Evolutionary conservation across 371 early-diverging fungal genomes (phyloP).

Genomic region (Syncephalastrum sp.): DNA sequence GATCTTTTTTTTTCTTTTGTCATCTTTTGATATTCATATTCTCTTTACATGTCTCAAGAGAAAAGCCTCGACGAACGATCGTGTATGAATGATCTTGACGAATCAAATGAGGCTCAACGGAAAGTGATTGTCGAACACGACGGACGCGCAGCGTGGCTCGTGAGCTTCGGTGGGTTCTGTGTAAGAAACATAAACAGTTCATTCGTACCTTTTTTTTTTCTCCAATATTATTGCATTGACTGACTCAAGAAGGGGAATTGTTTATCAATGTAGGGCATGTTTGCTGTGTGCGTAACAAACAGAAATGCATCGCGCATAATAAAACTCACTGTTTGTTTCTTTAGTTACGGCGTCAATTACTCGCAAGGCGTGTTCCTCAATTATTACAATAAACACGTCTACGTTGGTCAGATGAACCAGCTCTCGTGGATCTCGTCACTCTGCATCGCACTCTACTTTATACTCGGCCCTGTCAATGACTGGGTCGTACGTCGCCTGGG

Average conservation of each 20-base stretch:
- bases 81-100: too few relatives aligned
- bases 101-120: too few relatives aligned
- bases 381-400: constrained; percentile 26
- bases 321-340: background rate
- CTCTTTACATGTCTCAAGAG: too few relatives aligned
- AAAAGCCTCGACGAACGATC: too few relatives aligned
- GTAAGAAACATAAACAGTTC: background rate
- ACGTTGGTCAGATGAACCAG: constrained; percentile 23
- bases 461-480: constrained; percentile 35
- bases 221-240: background rate
- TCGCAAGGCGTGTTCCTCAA: constrained; percentile 31
- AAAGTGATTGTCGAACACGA: too few relatives aligned
- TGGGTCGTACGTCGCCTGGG: constrained; percentile 52
- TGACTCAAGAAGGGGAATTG: too few relatives aligned
- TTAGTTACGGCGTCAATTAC: constrained; percentile 40
- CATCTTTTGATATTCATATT: too few relatives aligned
- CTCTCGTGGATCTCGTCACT: constrained; percentile 41
- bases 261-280: constrained; percentile 19
- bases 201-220: background rate
- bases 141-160: too few relatives aligned
- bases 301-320: background rate
- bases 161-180: too few relatives aligned
- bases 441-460: constrained; percentile 29
- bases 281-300: constrained; percentile 24
- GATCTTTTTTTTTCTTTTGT: too few relatives aligned